Base-by-base conservation (phyloP, 176 grass and related monocot species). In the Rhipidocladum racemiflorum region DNA sequence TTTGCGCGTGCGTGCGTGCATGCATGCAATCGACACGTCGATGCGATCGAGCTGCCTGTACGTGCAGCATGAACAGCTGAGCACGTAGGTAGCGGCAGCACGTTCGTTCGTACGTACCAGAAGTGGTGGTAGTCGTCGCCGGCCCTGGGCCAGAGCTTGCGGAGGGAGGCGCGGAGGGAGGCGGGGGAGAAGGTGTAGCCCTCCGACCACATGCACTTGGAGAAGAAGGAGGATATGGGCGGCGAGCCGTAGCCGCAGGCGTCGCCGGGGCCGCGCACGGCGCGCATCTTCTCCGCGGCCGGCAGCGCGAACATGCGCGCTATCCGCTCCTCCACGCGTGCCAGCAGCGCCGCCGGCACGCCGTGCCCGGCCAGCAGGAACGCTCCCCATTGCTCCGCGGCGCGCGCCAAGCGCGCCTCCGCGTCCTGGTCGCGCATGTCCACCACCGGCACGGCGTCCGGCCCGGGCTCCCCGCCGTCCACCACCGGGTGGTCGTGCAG, bases 181-280 rank as follows among this genome's bases (percentile, higher is more conserved):
- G 82, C 79, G 25, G 92, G 92, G 51, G 81, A 80, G 84, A 98
- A 93, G 87, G 95, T 98, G 90, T 95, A 98, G 4, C 95, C 95
- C 88, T 99, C 97, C 3, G 97, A 99, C 97, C 97, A 99, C 97
- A 99, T 99, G 68, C 81, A 84, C 89, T 99, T 99, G 84, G 97
- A 85, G 93, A 99, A 99, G 93, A 92, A 98, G 85, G 92, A 93
- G 40, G 95, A 98, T 81, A 98, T 98, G 84, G 92, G 95, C 73
- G 91, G 92, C 24, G 87, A 84, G 34, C 95, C 95, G 74, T 93
- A 98, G 55, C 95, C 95, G 54, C 88, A 91, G 65, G 89, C 35
- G 70, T 92, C 82, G 18, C 86, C 92, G 11, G 87, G 79, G 0
- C 87, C 28, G 17, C 93, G 91, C 15, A 90, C 85, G 8, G 91